Percentiles rank a stretch among this genome's conserved stretches.
phyloP scores from a whole-genome alignment of 176 grass and related monocot genomes.

The bread wheat (Triticum aestivum) region DNA sequence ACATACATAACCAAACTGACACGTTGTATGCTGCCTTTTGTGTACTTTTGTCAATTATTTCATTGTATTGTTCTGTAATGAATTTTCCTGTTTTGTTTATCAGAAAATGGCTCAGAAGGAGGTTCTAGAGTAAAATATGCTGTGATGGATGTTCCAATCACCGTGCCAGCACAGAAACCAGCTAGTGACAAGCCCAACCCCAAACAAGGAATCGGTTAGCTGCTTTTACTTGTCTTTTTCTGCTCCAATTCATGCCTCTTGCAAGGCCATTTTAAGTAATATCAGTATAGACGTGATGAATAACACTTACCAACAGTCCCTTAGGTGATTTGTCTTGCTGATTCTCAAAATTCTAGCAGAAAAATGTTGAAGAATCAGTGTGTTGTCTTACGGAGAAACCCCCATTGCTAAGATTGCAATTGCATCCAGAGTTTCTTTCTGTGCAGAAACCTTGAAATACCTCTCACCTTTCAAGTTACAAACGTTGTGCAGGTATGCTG shows the following conservation, averaged over 20 bases:
- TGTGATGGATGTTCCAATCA: slow-evolving; percentile 81
- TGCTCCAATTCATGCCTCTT: slow-evolving; percentile 13
- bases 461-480: slow-evolving; percentile 23
- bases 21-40: slow-evolving; percentile 20
- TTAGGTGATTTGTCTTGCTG: background rate
- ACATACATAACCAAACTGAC: background rate
- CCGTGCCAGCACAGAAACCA: slow-evolving; percentile 70
- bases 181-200: slow-evolving; percentile 88
- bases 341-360: slow-evolving; percentile 1
- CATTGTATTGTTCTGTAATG: slow-evolving; percentile 8
- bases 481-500: slow-evolving; percentile 62
- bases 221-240: slow-evolving; percentile 12
- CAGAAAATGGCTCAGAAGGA: slow-evolving; percentile 75
- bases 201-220: slow-evolving; percentile 93
- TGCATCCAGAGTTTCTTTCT: background rate
- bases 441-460: slow-evolving; percentile 10
- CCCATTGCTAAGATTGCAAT: background rate
- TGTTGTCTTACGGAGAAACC: background rate
- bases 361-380: slow-evolving; percentile 2
- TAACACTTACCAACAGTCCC: background rate
- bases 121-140: slow-evolving; percentile 84
- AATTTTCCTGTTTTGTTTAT: slow-evolving; percentile 28
- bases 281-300: background rate
- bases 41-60: background rate
- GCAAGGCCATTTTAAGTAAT: background rate